phyloP scores from a whole-genome alignment of 768 basidiomycete species.

The Gautieria morchelliformis region DNA sequence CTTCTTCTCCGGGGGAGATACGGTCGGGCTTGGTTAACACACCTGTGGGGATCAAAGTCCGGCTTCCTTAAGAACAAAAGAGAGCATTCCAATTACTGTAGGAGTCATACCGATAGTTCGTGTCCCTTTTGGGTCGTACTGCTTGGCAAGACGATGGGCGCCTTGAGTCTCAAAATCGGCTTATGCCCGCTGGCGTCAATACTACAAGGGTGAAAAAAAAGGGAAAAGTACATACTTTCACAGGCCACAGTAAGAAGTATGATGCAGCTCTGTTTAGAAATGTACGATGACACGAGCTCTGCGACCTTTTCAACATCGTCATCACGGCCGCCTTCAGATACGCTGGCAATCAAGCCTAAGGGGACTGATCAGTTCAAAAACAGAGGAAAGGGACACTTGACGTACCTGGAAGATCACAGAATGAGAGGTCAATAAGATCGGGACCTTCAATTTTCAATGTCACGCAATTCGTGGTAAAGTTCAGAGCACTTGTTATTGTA shows the following conservation, averaged over 20 bases:
- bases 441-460: conserved; percentile 49
- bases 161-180: conserved; percentile 78
- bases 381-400: neutral
- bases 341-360: conserved; percentile 50
- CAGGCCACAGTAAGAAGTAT: conserved; percentile 52
- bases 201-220: neutral
- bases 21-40: conserved; percentile 70
- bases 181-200: conserved; percentile 18
- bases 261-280: conserved; percentile 50
- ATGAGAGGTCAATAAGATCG: conserved; percentile 52
- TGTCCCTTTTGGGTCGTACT: conserved; percentile 48
- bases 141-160: conserved; percentile 53
- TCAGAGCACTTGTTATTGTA: conserved; percentile 4
- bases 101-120: conserved; percentile 54
- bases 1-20: conserved; percentile 45
- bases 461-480: conserved; percentile 48
- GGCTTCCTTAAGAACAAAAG: no score
- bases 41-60: conserved; percentile 26
- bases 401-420: conserved; percentile 53
- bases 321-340: conserved; percentile 36
- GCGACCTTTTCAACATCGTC: conserved; percentile 55
- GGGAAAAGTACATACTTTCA: conserved; percentile 37
- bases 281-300: conserved; percentile 46
- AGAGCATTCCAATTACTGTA: neutral
- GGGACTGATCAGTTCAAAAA: neutral